Evolutionary conservation across 1,139 yeast species (phyloP).

Genomic region (Debaryomycetaceae sp.): DNA sequence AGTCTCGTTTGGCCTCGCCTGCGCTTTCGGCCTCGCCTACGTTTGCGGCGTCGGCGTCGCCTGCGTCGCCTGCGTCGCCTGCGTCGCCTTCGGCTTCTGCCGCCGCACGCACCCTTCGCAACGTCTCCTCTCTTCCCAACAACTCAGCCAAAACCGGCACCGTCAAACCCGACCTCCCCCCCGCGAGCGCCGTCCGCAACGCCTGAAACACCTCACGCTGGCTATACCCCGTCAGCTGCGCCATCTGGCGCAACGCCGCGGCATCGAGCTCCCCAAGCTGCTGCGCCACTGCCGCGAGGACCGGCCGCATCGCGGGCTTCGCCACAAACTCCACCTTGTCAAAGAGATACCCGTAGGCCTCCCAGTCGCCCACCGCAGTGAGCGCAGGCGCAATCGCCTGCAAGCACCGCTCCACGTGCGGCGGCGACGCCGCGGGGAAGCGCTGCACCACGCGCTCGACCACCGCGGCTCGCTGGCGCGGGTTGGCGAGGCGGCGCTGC

Average conservation of each 20-base stretch:
- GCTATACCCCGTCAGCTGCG: conserved; percentile 1
- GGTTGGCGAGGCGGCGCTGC: conserved; percentile 30
- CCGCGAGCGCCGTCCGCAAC: conserved; percentile 70
- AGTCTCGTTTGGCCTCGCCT: no score
- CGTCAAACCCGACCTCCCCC: conserved; percentile 66
- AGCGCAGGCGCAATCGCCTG: conserved; percentile 36
- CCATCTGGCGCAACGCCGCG: background rate
- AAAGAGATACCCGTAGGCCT: conserved; percentile 47
- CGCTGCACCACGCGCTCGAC: conserved; percentile 28
- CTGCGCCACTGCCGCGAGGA: no score
- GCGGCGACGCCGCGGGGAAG: conserved; percentile 17
- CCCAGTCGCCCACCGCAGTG: conserved; percentile 45
- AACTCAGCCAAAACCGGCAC: conserved; percentile 56
- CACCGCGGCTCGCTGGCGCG: conserved; percentile 26
- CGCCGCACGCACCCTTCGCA: conserved; percentile 40
- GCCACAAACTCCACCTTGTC: conserved; percentile 9
- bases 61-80: no score
- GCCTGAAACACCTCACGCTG: conserved; percentile 54
- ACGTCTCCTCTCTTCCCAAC: conserved; percentile 47
- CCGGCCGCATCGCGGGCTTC: no score
- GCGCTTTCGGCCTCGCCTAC: no score
- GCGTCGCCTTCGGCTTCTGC: no score
- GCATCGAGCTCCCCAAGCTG: background rate
- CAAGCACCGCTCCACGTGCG: conserved; percentile 22
- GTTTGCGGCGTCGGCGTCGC: no score